phyloP scores from a whole-genome alignment of 805 yeast species.

The Torulaspora franciscae region DNA sequence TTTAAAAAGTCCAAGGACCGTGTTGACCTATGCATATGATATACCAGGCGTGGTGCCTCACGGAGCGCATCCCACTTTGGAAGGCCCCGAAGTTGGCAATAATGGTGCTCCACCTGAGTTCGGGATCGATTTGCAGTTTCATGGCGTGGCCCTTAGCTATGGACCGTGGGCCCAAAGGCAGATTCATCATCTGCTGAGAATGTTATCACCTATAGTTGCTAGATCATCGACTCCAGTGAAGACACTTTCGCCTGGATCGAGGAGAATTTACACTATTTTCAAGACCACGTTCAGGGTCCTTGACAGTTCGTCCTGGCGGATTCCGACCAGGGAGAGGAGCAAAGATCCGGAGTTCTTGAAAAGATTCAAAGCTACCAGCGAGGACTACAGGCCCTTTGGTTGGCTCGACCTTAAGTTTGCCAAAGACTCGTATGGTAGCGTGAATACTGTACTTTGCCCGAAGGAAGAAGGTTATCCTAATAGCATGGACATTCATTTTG shows the following conservation, averaged over 20 bases:
- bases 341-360: constrained; percentile 53
- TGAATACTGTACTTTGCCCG: constrained; percentile 50
- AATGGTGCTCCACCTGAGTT: constrained; percentile 53
- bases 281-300: constrained; percentile 49
- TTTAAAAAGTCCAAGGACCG: constrained; percentile 52
- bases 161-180: constrained; percentile 98
- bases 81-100: constrained; percentile 54
- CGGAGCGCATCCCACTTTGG: constrained; percentile 33
- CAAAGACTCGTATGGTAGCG: constrained; percentile 46
- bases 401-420: constrained; percentile 78
- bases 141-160: constrained; percentile 64
- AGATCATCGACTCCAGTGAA: constrained; percentile 48
- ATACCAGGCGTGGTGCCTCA: constrained; percentile 59
- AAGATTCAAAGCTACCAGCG: constrained; percentile 32
- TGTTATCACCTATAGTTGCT: constrained; percentile 64
- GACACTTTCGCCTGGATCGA: constrained; percentile 44
- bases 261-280: constrained; percentile 54
- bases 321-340: constrained; percentile 82
- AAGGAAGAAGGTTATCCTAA: constrained; percentile 53
- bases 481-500: constrained; percentile 42
- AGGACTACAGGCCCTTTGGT: constrained; percentile 66
- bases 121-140: constrained; percentile 56
- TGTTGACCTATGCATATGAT: constrained; percentile 64
- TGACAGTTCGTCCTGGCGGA: constrained; percentile 63
- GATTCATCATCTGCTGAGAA: constrained; percentile 54